Evolutionary conservation across 257 asterid species (phyloP), one percentile per base, ranked within the genome.

Genomic region (Solanum clarkiae): DNA sequence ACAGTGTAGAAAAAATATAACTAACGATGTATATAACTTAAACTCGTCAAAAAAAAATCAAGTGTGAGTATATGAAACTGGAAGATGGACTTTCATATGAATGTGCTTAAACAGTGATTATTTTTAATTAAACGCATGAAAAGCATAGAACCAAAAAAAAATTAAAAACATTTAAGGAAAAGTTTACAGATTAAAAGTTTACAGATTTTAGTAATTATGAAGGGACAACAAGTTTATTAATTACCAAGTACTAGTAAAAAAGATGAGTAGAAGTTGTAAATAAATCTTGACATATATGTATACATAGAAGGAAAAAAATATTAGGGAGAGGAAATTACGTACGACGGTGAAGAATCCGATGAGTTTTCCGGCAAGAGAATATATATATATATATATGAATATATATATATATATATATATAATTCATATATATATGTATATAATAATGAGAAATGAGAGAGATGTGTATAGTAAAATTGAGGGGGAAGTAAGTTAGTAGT

Each of bases 301-400:
- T 4, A 57, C 7, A 55, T 17, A 5, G 7, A 56, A 9, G n/a
- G n/a, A 7, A 1, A 11, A 5, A 5, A 5, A 2, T 10, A 11
- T 4, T 5, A 42, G 49, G 44, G 26, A 80, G 71, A 79, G 68
- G 86, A 84, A 22, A 45, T 44, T 8, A 86, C 32, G 7, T 40
- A 26, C 1, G 84, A 68, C 86, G 77, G 84, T 66, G 18, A 86
- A 86, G 85, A 85, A 77, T 87, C 94, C 93, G 92, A 63, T 84
- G 90, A 85, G 24, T 79, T 91, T 88, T 87, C 93, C 91, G 92
- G 92, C 87, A 40, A 85, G 88, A 72, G 6, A 4, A 36, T 36
- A 32, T 32, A 3, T 32, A 32, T 32, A 2, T 32, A 32, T 32
- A 32, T 32, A 87, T 86, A 72, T 82, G 26, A 5, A 83, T n/a